A percentile compares a stretch with the other conserved stretches of the same genome.
phyloP scores from a whole-genome alignment of 2,329 filamentous ascomycete genomes.

The Penicillium nordicum region DNA sequence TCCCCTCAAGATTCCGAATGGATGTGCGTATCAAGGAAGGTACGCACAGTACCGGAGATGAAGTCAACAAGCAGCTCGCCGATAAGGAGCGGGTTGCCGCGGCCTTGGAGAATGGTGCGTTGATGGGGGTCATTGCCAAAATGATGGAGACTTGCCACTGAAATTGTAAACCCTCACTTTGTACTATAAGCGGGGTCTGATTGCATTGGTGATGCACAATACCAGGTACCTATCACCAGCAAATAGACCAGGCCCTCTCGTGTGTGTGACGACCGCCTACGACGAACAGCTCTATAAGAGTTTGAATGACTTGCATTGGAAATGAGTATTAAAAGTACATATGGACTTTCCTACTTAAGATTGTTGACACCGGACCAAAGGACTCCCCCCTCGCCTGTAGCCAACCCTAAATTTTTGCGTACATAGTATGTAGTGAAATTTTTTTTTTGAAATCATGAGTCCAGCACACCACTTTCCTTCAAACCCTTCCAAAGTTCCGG shows the following conservation, averaged over 20 bases:
- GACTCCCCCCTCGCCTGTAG: neutral
- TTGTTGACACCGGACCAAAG: conserved; percentile 13
- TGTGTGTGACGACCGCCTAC: conserved; percentile 2
- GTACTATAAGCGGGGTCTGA: neutral
- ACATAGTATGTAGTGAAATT: neutral
- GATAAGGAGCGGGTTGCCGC: conserved; percentile 97
- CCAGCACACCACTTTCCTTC: conserved; percentile 83
- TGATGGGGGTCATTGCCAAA: conserved; percentile 83
- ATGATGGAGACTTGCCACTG: conserved; percentile 85
- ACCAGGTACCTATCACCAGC: neutral
- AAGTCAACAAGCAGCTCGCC: conserved; percentile 92
- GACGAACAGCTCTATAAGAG: neutral
- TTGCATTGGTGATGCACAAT: neutral
- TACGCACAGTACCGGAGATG: conserved; percentile 90
- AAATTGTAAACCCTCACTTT: conserved; percentile 10
- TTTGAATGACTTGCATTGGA: conserved; percentile 11
- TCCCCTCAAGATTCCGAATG: conserved; percentile 87
- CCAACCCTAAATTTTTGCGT: conserved; percentile 7
- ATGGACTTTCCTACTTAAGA: conserved; percentile 5
- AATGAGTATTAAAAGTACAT: conserved; percentile 25
- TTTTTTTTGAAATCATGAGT: conserved; percentile 44
- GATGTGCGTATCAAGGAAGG: conserved; percentile 94
- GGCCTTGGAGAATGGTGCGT: conserved; percentile 85
- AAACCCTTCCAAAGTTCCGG: conserved; percentile 86
- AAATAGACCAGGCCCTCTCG: neutral